Evolutionary conservation across 208 protist species (phyloP), one percentile per base, ranked within the genome.

Genomic region (Tritrichomonas musculus): DNA sequence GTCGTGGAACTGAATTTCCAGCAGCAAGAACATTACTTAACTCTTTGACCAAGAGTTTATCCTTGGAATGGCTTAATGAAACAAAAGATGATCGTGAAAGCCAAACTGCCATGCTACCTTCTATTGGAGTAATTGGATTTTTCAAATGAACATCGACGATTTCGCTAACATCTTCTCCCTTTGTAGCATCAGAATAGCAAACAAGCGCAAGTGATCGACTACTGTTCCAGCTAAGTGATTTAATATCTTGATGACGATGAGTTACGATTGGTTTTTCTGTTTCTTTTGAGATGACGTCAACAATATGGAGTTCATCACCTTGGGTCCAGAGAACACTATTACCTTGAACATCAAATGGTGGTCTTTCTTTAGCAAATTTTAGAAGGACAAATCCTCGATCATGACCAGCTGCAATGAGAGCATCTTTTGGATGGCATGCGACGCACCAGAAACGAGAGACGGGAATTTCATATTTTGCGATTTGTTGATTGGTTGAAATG

Each of bases 351-450:
- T 95, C 94, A 75, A 95, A 97, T 5, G 98, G 96, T 9, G 98
- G 98, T 41, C 98, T 97, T 95, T 99, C 98, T 64, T 98, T 96
- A 82, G 98, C 97, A 5, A 99, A 96, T 96, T 99, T 99, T 96
- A 99, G 99, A 1, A 99, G 97, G n/a, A 98, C 96, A 94, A 99
- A 93, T 27, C 98, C 98, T 0, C 95, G 95, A 94, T 99, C 98
- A 73, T 97, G 96, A 73, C 98, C 99, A n/a, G 98, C 98, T n/a
- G 98, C 98, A 94, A 99, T 96, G 3, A 99, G 95, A 93, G 99
- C 99, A 50, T 95, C 94, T 66, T 95, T 95, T 41, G 97, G 97
- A 94, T 99, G 97, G 14, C 95, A 96, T 13, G 98, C 97, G 17
- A 99, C 94, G 64, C 98, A 97, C 98, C 99, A 99, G 96, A 99